Conservation (phyloP, 2,329 filamentous ascomycete species). For the Zasmidium citrigriseum region DNA sequence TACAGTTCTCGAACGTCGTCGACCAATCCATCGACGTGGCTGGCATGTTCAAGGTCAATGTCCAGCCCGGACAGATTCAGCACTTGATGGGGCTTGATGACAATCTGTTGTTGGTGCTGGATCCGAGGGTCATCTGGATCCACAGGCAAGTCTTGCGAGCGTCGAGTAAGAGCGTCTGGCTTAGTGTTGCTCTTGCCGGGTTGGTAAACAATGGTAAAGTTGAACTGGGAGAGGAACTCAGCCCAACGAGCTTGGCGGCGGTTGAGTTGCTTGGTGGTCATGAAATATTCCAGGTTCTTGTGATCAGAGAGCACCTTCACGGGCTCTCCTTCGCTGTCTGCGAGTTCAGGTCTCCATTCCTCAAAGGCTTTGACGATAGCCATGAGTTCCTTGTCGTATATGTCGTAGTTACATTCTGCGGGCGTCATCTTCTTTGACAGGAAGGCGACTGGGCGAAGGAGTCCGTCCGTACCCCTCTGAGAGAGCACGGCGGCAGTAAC, state of each 20-base stretch:
- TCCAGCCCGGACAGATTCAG: too few species aligned
- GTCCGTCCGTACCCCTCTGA: neutral
- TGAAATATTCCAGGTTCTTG: slow-evolving; percentile 35
- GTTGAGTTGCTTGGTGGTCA: slow-evolving; percentile 33
- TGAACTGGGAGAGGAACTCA: slow-evolving; percentile 25
- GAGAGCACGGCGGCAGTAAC: neutral
- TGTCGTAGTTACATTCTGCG: slow-evolving; percentile 15
- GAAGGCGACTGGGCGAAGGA: slow-evolving; percentile 3
- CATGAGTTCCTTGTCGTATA: slow-evolving; percentile 28
- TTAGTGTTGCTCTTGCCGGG: too few species aligned
- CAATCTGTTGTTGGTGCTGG: too few species aligned
- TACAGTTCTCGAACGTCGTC: too few species aligned
- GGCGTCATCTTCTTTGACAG: slow-evolving; percentile 14
- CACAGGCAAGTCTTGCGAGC: too few species aligned
- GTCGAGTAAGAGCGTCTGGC: too few species aligned
- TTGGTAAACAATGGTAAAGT: slow-evolving; percentile 30
- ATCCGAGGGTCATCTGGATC: too few species aligned
- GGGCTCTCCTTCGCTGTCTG: slow-evolving; percentile 7
- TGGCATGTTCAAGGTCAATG: too few species aligned
- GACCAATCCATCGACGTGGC: too few species aligned
- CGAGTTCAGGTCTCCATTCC: slow-evolving; percentile 28
- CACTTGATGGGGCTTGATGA: too few species aligned
- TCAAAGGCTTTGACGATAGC: slow-evolving; percentile 34
- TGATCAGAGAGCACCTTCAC: slow-evolving; percentile 33
- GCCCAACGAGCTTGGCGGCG: slow-evolving; percentile 30